A percentile compares a stretch with the other conserved stretches of the same genome.
These are phyloP conservation scores for Trichomonas gallinae DNA, from an alignment of 208 protist species.

Conservation along the genomic window DNA sequence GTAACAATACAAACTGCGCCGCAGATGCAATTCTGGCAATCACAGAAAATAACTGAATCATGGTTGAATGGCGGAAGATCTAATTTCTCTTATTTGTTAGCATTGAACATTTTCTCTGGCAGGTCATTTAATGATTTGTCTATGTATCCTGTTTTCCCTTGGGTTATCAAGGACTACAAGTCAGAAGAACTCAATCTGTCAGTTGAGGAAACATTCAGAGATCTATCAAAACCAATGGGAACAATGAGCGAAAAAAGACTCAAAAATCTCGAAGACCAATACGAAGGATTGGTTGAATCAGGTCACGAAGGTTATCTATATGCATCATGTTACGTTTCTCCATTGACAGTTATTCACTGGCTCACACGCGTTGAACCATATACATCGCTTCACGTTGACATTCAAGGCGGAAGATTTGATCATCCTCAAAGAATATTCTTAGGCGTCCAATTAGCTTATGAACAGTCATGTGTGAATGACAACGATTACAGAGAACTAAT, in stretches of 20 bases:
- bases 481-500: neutral
- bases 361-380: conserved; percentile 2
- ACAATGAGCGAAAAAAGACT: neutral
- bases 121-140: neutral
- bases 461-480: neutral
- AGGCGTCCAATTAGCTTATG: neutral
- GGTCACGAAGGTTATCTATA: neutral
- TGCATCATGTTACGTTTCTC: conserved; percentile 30
- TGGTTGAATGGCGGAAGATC: neutral
- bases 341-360: neutral
- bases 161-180: neutral
- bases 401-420: neutral
- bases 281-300: neutral
- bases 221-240: neutral
- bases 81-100: neutral
- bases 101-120: neutral
- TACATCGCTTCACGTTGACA: neutral
- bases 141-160: neutral
- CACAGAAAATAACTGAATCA: neutral
- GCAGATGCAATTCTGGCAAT: neutral
- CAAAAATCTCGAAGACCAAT: neutral
- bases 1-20: neutral
- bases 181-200: neutral
- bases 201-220: neutral
- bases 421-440: neutral